Percentiles rank a stretch among this genome's conserved stretches.
phyloP scores from a whole-genome alignment of 1,284 basidiomycete species.

The Exobasidium rhododendri region DNA sequence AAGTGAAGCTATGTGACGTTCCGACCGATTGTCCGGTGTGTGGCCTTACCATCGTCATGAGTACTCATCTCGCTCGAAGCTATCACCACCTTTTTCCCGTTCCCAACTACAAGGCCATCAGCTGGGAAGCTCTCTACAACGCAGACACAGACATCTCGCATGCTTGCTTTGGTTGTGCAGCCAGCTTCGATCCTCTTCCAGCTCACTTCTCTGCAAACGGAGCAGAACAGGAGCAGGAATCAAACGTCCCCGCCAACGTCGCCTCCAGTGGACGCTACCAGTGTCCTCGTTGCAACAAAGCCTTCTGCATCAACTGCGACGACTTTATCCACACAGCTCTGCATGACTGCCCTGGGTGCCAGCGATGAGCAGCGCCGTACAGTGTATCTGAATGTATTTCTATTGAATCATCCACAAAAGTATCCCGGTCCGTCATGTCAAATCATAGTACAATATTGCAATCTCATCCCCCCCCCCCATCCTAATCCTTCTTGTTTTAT shows the following conservation, averaged over 20 bases:
- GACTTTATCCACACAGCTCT: constrained; percentile 48
- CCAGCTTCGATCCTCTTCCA: not conserved
- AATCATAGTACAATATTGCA: not conserved
- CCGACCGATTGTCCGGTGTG: constrained; percentile 98
- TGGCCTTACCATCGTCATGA: constrained; percentile 94
- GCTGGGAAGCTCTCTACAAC: constrained; percentile 19
- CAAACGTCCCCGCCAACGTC: constrained; percentile 1
- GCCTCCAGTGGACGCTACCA: constrained; percentile 42
- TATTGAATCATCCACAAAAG: too few relatives aligned
- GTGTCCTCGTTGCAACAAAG: constrained; percentile 34
- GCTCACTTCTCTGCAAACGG: not conserved
- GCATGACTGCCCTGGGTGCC: constrained; percentile 50
- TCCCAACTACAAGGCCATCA: constrained; percentile 69
- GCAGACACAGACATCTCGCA: not conserved
- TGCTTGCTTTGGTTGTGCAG: constrained; percentile 11
- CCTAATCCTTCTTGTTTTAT: not conserved
- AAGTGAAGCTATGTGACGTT: constrained; percentile 89
- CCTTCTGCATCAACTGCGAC: constrained; percentile 54
- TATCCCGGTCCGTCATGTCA: not conserved
- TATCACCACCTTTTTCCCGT: constrained; percentile 93
- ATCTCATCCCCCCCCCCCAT: not conserved
- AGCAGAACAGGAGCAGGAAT: constrained; percentile 1
- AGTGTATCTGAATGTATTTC: too few relatives aligned
- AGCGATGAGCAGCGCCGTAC: not conserved
- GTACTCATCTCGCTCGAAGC: constrained; percentile 90